phyloP scores from a whole-genome alignment of 2,329 filamentous ascomycete genomes.

The Fusarium foetens region DNA sequence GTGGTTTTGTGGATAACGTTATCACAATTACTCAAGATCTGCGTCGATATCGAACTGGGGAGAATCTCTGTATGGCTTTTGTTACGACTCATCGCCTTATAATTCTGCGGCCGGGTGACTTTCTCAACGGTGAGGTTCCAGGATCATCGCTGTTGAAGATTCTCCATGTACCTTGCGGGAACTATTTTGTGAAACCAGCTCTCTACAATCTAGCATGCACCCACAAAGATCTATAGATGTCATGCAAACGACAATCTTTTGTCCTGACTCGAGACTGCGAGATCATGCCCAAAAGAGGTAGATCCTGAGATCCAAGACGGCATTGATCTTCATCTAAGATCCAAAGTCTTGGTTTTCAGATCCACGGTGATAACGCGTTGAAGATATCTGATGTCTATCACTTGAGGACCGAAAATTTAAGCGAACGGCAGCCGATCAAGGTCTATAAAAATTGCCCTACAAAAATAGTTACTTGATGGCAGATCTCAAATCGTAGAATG shows the following conservation, averaged over 20 bases:
- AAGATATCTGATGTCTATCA: not conserved
- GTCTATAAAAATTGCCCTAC: not conserved
- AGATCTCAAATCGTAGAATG: not conserved
- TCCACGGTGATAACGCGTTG: not conserved
- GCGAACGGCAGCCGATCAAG: not conserved
- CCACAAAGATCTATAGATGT: not conserved
- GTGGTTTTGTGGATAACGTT: not conserved
- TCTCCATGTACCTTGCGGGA: not conserved
- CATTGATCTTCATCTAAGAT: not conserved
- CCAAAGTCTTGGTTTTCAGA: not conserved
- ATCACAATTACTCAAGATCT: not conserved
- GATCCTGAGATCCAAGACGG: not conserved
- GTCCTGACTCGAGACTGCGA: not conserved
- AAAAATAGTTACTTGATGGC: not conserved
- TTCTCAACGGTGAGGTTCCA: not conserved
- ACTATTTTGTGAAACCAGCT: not conserved
- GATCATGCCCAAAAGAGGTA: not conserved
- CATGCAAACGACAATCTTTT: not conserved
- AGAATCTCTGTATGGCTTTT: not conserved
- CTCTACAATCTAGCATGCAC: not conserved
- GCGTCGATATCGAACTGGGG: not conserved
- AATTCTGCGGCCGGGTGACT: not conserved
- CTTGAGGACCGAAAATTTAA: not conserved
- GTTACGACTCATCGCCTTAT: not conserved
- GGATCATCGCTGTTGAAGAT: not conserved